A percentile compares a stretch with the other conserved stretches of the same genome.
Evolutionary conservation across 163 green algal genomes (phyloP).

Genomic region (Coccomyxa subellipsoidea): DNA sequence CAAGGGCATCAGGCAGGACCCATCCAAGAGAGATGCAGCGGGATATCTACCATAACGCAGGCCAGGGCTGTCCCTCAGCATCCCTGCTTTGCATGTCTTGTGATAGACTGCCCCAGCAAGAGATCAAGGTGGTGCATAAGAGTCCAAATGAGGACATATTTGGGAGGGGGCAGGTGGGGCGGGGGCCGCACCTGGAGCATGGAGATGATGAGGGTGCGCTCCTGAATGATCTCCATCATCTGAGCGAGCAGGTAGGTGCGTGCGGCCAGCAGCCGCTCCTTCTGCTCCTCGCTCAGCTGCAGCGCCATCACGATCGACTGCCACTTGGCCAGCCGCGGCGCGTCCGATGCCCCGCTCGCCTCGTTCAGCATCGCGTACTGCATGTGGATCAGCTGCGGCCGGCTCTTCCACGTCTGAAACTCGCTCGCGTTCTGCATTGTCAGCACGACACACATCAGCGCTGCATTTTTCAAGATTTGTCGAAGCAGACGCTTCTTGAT

Average conservation of each 20-base stretch:
- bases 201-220: constrained; percentile 13
- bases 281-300: constrained; percentile 1
- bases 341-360: neutral
- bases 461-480: too few species aligned
- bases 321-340: constrained; percentile 5
- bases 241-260: constrained; percentile 9
- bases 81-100: too few species aligned
- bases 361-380: constrained; percentile 12
- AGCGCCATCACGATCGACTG: constrained; percentile 3
- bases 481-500: too few species aligned
- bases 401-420: constrained; percentile 11
- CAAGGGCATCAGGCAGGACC: too few species aligned
- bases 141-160: too few species aligned
- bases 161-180: neutral
- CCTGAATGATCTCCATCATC: constrained; percentile 12
- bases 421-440: constrained; percentile 3
- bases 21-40: too few species aligned
- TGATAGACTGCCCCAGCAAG: too few species aligned
- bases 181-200: constrained; percentile 7
- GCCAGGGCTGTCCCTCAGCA: too few species aligned
- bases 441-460: neutral
- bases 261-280: constrained; percentile 9
- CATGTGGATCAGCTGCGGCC: constrained; percentile 12
- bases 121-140: too few species aligned
- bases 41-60: too few species aligned